These are phyloP conservation scores for Crithidia bombi DNA, from an alignment of 208 protist genomes.

Conservation along the genomic window DNA sequence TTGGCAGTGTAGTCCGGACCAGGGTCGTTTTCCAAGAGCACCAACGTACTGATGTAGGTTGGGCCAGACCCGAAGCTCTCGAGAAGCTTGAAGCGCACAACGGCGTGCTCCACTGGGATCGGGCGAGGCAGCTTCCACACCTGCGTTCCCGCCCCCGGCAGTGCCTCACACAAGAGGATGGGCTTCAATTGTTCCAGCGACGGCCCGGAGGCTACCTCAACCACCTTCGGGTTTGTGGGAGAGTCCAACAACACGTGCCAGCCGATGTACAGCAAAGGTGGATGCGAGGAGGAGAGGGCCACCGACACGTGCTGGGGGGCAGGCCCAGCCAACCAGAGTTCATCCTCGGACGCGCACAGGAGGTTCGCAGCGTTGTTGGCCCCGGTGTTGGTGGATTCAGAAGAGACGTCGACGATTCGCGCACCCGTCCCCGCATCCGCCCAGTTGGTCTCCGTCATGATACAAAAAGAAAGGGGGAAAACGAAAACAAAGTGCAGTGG, in stretches of 20 bases:
- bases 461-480: slow-evolving; percentile 13
- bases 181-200: slow-evolving; percentile 42
- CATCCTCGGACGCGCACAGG: slow-evolving; percentile 62
- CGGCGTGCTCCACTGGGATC: slow-evolving; percentile 63
- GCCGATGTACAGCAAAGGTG: slow-evolving; percentile 73
- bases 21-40: slow-evolving; percentile 77
- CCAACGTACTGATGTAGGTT: slow-evolving; percentile 87
- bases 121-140: slow-evolving; percentile 76
- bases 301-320: slow-evolving; percentile 85
- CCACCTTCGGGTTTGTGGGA: slow-evolving; percentile 79
- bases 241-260: slow-evolving; percentile 92
- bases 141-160: slow-evolving; percentile 81
- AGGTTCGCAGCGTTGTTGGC: slow-evolving; percentile 73
- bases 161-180: slow-evolving; percentile 73
- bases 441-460: slow-evolving; percentile 75
- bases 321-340: slow-evolving; percentile 81
- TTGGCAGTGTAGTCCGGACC: slow-evolving; percentile 51
- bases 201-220: slow-evolving; percentile 74
- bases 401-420: slow-evolving; percentile 67
- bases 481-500: background rate
- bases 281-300: slow-evolving; percentile 47
- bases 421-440: slow-evolving; percentile 56
- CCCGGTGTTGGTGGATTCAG: slow-evolving; percentile 61
- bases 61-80: slow-evolving; percentile 77
- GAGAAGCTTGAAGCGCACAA: slow-evolving; percentile 71